Evolutionary conservation across 2,329 filamentous ascomycete species (phyloP), one percentile per base, ranked within the genome.

Genomic region (Aspergillus calidoustus): DNA sequence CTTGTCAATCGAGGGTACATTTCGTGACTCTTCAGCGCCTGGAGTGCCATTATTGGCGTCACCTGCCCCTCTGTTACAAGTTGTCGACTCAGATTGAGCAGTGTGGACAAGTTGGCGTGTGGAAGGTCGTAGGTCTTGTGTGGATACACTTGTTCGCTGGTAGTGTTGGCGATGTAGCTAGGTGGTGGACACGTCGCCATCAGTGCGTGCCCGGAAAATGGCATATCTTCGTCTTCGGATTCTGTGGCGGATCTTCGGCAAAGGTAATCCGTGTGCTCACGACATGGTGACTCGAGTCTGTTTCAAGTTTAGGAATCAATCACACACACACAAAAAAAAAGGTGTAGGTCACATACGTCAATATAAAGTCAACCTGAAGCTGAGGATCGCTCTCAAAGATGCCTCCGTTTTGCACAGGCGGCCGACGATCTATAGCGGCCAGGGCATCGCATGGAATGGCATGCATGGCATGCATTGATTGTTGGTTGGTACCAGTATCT

Each of bases 11-110:
- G 87, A 5, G 74, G 74, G 65, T 93, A 87, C 64, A 89, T 83
- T 43, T 90, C 86, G 76, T 95, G 89, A 50, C 83, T 84, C 64
- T 92, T 81, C 54, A 98, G 84, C 79, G 91, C 90, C 54, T 92
- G 90, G 87, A 95, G 94, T 0, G 93, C 93, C 92, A 96, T 96
- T 67, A 97, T 91, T 0, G 95, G 95, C 19, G 94, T 98, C 71
- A 98, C 91, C 61, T 82, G 79, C 56, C 92, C 92, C 64, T 95
- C 91, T 2, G 95, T 86, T 69, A 95, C 89, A 28, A 97, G 83
- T 69, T 89, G 88, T 69, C 89, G 86, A 79, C 92, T 97, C 59
- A 97, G 84, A 72, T 96, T 91, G 63, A 97, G 85, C 57, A 98
- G 82, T 57, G 91, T 96, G 55, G 89, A 82, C 54, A 99, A 83